Conservation (phyloP, 2,329 filamentous ascomycete genomes). For the Penicillium capsulatum region DNA sequence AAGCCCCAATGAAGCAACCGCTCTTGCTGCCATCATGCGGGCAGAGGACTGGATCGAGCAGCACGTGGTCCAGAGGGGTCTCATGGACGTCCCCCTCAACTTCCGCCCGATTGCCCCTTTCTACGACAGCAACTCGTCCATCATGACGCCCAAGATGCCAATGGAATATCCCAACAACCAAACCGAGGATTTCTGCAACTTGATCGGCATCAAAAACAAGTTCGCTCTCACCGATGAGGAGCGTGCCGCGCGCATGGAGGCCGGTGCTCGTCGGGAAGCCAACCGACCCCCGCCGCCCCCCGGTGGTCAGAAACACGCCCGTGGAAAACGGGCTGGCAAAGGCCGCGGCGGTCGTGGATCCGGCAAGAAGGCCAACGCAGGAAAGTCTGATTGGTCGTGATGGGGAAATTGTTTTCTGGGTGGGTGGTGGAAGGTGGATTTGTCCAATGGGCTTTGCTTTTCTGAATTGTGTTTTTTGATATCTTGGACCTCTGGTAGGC, state of each 20-base stretch:
- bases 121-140: conserved; percentile 56
- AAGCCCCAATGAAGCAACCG: conserved; percentile 65
- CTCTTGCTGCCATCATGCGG: conserved; percentile 62
- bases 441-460: background rate
- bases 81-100: conserved; percentile 69
- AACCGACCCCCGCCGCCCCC: conserved; percentile 20
- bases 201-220: conserved; percentile 72
- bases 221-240: conserved; percentile 73
- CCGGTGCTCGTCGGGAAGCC: conserved; percentile 58
- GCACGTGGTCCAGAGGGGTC: conserved; percentile 60
- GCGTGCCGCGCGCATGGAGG: conserved; percentile 54
- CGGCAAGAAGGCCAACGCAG: conserved; percentile 10
- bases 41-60: conserved; percentile 77
- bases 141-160: conserved; percentile 59
- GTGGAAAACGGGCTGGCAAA: background rate
- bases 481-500: no score
- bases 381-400: background rate
- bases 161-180: conserved; percentile 81
- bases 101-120: conserved; percentile 73
- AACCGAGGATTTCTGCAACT: conserved; percentile 72
- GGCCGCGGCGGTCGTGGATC: conserved; percentile 19
- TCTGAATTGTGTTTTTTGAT: background rate
- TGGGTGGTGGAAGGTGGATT: background rate
- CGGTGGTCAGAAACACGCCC: no score
- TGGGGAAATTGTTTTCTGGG: background rate